Percentiles rank a stretch among this genome's conserved stretches.
These are phyloP conservation scores for Nicotiana tomentosiformis DNA, from an alignment of 257 asterid species.

Conservation along the genomic window DNA sequence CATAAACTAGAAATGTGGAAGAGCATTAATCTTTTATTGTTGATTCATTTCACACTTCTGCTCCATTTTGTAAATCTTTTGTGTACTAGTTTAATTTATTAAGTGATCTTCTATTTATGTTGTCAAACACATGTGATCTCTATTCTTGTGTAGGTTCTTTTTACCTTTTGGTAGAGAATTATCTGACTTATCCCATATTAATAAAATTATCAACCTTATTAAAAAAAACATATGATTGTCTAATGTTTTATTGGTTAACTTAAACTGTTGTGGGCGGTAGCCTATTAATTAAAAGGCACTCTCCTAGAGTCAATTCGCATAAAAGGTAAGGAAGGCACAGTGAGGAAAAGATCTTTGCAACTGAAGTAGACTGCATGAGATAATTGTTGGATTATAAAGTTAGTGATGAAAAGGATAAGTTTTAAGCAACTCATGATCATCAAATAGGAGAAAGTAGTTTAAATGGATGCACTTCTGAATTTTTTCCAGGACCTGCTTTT, in stretches of 20 bases:
- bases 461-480: not conserved
- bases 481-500: not conserved
- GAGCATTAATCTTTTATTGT: not conserved
- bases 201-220: not conserved
- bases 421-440: not conserved
- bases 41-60: not conserved
- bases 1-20: not conserved
- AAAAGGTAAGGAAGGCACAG: not conserved
- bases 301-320: not conserved
- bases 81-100: not conserved
- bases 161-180: not conserved
- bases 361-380: not conserved
- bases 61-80: not conserved
- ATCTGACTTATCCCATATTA: not conserved
- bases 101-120: not conserved
- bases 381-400: not conserved
- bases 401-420: not conserved
- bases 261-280: not conserved
- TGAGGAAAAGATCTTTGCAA: not conserved
- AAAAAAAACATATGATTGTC: not conserved
- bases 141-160: not conserved
- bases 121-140: not conserved
- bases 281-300: not conserved
- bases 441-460: not conserved
- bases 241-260: not conserved